Base-by-base conservation (phyloP, 352 stramenopile species). In the Phytophthora citricola region DNA sequence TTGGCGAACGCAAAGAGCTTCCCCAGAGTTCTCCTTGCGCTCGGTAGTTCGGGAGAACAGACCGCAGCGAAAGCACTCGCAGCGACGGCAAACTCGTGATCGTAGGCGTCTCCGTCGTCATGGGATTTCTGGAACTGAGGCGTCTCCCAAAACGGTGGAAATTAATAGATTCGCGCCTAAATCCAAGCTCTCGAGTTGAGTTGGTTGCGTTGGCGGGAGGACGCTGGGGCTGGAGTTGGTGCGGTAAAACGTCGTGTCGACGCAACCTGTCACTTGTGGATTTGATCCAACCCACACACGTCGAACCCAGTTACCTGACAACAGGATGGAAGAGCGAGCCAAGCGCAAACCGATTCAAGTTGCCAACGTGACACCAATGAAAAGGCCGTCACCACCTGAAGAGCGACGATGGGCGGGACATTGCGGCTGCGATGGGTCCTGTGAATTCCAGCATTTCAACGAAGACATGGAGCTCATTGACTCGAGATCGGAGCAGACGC, bases 21-120 rank as follows among this genome's bases (percentile, higher is more conserved):
- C 38, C 51, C 76, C 76, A 85, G 12, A 85, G 55, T 9, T 57
- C 62, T 36, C 58, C 58, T 47, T 82, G 73, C 0, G 66, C 73
- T 31, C 56, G 52, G 56, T 85, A 85, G 61, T 63, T 73, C 2
- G 65, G 61, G 27, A 80, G 45, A 14, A 80, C 61, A 5, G 58
- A 51, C 5, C 76, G 73, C 10, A 84, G 31, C 5, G 61, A 63
- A 12, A 81, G 38, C 38, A 79, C 73, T 1, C 69, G 60, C 17
- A 65, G 17, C 3, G 7, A 49, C 0, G 58, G 48, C 32, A 73
- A 24, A 24, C 12, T 66, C 69, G 75, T 79, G 62, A 81, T 63
- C 48, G 32, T 60, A 34, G 64, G 57, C 0, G 22, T 50, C 39
- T 56, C 49, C 36, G 36, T 58, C 36, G 43, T n/a, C 29, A 41